Conservation (phyloP, 805 yeast genomes). For the Ogataea glucozyma region DNA sequence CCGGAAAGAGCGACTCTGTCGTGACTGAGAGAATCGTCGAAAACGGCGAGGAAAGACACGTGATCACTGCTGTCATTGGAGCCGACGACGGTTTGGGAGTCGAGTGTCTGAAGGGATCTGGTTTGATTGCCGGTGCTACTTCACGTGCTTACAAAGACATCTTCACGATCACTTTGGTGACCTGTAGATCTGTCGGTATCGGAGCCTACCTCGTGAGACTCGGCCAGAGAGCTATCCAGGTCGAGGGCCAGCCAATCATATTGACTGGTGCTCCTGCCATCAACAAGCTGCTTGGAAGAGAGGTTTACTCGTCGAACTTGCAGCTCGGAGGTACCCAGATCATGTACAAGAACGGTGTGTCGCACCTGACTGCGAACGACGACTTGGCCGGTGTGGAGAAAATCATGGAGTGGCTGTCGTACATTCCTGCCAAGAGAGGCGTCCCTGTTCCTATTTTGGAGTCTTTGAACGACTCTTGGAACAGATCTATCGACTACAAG, state of each 20-base stretch:
- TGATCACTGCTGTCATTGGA: conserved; percentile 86
- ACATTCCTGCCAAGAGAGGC: conserved; percentile 86
- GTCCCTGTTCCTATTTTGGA: conserved; percentile 89
- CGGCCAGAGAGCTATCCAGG: conserved; percentile 98
- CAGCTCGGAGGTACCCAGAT: conserved; percentile 99
- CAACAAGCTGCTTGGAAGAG: conserved; percentile 94
- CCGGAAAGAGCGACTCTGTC: conserved; percentile 62
- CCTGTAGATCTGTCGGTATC: conserved; percentile 99
- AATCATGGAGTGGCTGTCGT: conserved; percentile 94
- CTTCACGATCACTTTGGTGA: conserved; percentile 95
- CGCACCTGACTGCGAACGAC: conserved; percentile 95
- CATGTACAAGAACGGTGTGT: conserved; percentile 98
- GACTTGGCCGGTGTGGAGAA: conserved; percentile 95
- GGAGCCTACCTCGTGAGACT: conserved; percentile 98
- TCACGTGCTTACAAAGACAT: conserved; percentile 97
- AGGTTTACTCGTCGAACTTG: conserved; percentile 93
- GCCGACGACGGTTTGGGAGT: conserved; percentile 97
- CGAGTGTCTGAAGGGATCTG: conserved; percentile 97
- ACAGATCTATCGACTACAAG: conserved; percentile 80
- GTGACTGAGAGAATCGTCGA: conserved; percentile 79
- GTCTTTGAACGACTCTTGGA: conserved; percentile 79
- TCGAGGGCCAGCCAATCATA: conserved; percentile 98
- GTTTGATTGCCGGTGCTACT: conserved; percentile 98
- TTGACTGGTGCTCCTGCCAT: conserved; percentile 99
- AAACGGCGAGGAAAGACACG: conserved; percentile 77